phyloP scores from a whole-genome alignment of 1,139 yeast genomes.

The Candida sp. region DNA sequence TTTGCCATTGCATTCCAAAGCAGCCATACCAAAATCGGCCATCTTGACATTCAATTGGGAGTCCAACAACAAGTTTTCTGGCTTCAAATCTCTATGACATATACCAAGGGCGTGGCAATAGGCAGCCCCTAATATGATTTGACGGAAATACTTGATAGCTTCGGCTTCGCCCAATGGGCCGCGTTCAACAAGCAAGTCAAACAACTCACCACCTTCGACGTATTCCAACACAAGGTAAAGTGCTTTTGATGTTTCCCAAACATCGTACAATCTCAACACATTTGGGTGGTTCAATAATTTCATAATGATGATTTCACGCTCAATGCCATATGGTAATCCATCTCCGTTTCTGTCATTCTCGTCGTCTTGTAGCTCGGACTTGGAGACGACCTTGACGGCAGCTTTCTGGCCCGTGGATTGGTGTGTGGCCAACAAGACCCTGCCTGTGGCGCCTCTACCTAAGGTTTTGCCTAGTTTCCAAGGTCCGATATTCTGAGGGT shows the following conservation, averaged over 20 bases:
- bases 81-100: constrained; percentile 83
- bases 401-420: constrained; percentile 72
- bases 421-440: constrained; percentile 77
- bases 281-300: constrained; percentile 78
- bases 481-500: constrained; percentile 67
- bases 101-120: constrained; percentile 83
- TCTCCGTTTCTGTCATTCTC: constrained; percentile 33
- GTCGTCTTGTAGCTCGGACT: constrained; percentile 54
- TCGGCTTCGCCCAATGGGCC: constrained; percentile 81
- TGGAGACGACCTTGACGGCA: constrained; percentile 82
- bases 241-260: constrained; percentile 84
- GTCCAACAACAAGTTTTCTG: constrained; percentile 75
- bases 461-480: constrained; percentile 81
- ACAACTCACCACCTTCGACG: constrained; percentile 85
- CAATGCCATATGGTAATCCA: constrained; percentile 80
- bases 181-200: constrained; percentile 75
- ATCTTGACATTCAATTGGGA: constrained; percentile 70
- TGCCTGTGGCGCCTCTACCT: constrained; percentile 84
- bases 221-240: constrained; percentile 76
- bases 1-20: constrained; percentile 73
- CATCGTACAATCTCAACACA: constrained; percentile 76
- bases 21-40: constrained; percentile 92
- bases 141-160: constrained; percentile 77
- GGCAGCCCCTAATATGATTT: constrained; percentile 78
- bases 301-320: constrained; percentile 84